Conservation (phyloP, 192 early-diverging fungal genomes). For the Rhizophagus clarus region DNA sequence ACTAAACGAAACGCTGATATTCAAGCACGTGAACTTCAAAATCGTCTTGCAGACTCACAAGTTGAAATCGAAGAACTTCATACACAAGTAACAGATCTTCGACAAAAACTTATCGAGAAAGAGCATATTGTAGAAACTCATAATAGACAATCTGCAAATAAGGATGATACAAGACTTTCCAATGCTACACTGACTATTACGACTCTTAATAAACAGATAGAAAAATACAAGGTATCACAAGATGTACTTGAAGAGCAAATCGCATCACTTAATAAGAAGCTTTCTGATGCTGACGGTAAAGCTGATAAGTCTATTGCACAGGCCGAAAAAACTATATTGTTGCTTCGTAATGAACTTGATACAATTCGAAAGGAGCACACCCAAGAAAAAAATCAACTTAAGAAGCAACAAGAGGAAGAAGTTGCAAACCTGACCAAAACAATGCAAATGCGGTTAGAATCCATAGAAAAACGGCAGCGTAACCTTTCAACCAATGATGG, state of each 20-base stretch:
- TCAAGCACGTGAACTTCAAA: slow-evolving; percentile 13
- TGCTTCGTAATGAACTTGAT: not conserved
- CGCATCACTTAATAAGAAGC: not conserved
- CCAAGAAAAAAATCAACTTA: slow-evolving; percentile 7
- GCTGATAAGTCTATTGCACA: not conserved
- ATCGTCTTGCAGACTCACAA: not conserved
- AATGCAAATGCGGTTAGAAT: not conserved
- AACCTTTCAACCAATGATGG: not conserved
- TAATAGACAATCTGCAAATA: not conserved
- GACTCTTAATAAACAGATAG: slow-evolving; percentile 2
- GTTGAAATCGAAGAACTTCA: slow-evolving; percentile 23
- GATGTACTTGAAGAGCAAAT: not conserved
- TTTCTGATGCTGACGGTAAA: not conserved
- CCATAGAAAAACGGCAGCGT: not conserved
- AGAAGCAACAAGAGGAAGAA: not conserved
- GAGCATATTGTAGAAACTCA: not conserved
- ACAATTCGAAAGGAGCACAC: not conserved
- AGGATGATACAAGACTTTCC: not conserved
- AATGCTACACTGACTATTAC: slow-evolving; percentile 1
- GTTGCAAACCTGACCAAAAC: not conserved
- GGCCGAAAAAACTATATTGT: not conserved
- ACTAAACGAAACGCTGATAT: not conserved
- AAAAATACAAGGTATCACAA: not conserved
- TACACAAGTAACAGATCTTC: not conserved
- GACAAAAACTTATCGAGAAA: slow-evolving; percentile 12